Evolutionary conservation across 371 early-diverging fungal species (phyloP), one percentile per base, ranked within the genome.

Genomic region (Mortierella sp.): DNA sequence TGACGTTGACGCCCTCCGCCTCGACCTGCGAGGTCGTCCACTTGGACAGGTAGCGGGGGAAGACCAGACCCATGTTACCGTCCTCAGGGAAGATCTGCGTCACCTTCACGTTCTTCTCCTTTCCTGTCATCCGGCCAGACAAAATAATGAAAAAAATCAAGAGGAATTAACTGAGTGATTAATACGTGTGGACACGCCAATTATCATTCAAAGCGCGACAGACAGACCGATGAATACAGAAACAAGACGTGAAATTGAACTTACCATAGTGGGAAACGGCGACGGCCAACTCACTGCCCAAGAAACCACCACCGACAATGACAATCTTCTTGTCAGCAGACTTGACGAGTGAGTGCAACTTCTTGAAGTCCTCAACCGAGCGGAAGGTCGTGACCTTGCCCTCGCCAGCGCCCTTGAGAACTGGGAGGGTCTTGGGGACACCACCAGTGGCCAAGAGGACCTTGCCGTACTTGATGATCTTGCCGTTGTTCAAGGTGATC

Each of bases 371-470:
- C 53, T 89, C 84, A 14, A 91, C 79, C n/a, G 85, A 91, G 68
- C 95, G 90, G 88, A 87, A 95, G 34, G 93, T 93, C 2, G 90
- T 88, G 45, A 93, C 88, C 37, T 86, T 79, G 58, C 87, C 79
- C 31, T 74, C 80, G 13, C 81, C 76, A 19, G 76, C 74, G 4
- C 73, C 79, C 48, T 82, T 58, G 66, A 88, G 85, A 52, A 83
- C 70, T 31, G 90, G 86, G 43, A 92, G 83, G 22, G 79, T 79
- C 79, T 91, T 92, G 40, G 95, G 94, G 13, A 86, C 80, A 71
- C 94, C 94, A 26, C 95, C 95, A 19, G 94, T 94, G 24, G 95
- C 95, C 63, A 95, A 65, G 69, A 95, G 85, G 16, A 94, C 89
- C 88, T 93, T 92, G 75, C 89, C 90, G 71, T 93, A 95, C 64